Percentiles rank a stretch among this genome's conserved stretches.
phyloP scores from a whole-genome alignment of 2,329 filamentous ascomycete genomes.

The Colletotrichum tamarilloi region DNA sequence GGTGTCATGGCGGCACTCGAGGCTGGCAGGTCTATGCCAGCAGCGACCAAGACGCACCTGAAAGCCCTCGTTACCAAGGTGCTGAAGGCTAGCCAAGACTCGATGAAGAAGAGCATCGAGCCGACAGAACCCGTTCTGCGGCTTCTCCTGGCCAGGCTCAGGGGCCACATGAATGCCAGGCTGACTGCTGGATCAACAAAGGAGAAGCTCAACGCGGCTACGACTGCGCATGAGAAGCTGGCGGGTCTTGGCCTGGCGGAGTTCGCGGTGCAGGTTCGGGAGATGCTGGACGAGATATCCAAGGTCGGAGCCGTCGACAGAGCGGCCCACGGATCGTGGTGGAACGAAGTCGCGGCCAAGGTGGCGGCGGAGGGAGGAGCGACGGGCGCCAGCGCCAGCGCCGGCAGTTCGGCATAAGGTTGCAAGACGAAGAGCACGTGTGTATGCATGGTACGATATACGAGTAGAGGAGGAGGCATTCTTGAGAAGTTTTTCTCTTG shows the following conservation, averaged over 20 bases:
- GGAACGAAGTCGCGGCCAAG: conserved; percentile 72
- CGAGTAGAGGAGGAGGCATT: conserved; percentile 17
- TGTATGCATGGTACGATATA: conserved; percentile 30
- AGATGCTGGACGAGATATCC: conserved; percentile 75
- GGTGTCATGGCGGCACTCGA: conserved; percentile 73
- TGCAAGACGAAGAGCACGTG: conserved; percentile 14
- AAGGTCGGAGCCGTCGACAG: conserved; percentile 75
- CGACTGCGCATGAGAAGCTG: conserved; percentile 75
- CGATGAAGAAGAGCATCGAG: conserved; percentile 52
- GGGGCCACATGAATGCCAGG: conserved; percentile 73
- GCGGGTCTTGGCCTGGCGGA: conserved; percentile 77
- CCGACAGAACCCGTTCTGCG: conserved; percentile 69
- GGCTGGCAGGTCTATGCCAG: conserved; percentile 71
- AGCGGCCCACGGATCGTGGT: conserved; percentile 76
- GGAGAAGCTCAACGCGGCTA: conserved; percentile 77
- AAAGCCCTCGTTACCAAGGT: conserved; percentile 69
- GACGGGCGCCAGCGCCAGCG: neutral
- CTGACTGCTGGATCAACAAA: conserved; percentile 74
- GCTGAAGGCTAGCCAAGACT: conserved; percentile 60
- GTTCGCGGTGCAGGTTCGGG: conserved; percentile 76
- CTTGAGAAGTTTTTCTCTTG: conserved; percentile 20
- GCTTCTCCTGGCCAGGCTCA: conserved; percentile 74
- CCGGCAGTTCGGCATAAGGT: neutral
- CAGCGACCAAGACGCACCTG: conserved; percentile 69
- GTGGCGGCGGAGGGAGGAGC: conserved; percentile 54